Evolutionary conservation across 1,139 yeast genomes (phyloP), one percentile per base, ranked within the genome.

Genomic region (Hyphopichia burtonii): DNA sequence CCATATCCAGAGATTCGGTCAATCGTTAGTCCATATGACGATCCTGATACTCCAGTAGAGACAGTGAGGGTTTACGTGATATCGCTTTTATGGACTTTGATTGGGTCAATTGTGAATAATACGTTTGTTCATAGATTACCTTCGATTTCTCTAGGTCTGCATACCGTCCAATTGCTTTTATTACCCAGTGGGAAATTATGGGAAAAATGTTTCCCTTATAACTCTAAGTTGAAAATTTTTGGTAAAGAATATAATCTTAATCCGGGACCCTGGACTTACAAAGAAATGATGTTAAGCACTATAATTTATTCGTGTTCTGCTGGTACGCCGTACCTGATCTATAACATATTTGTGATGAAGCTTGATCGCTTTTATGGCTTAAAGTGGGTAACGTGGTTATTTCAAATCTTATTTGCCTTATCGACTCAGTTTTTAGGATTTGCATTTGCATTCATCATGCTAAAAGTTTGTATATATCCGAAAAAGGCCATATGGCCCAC

Each of bases 1-100:
- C 77, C 77, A 15, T 73, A 72, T 44, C 76, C 77, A 4, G 78
- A 73, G 46, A 65, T 73, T 15, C 51, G 78, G 42, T 70, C 76
- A 10, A 64, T 72, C 6, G 70, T 75, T 1, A 77, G 72, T 38
- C 76, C 77, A 0, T 66, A 48, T 43, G 78, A 73, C 47, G 77
- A 71, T 46, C 66, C 70, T 1, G 39, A 44, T 1, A 51, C 63
- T 7, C 71, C 72, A 0, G 71, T 61, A 1, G 78, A 73, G 37
- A 73, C 78, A 0, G 54, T 72, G 11, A 50, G 78, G 39, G 75
- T 64, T 1, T 72, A 72, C 50, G 62, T 58, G 8, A 69, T 71
- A 33, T 71, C 73, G 1, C 50, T 68, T 2, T 54, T 63, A 34
- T 73, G 78, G 78, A 72, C 77, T 1, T 47, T 67, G 14, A 47